Evolutionary conservation across 495 filamentous ascomycete species (phyloP).

Genomic region (Paragyromitra xinjiangensis): DNA sequence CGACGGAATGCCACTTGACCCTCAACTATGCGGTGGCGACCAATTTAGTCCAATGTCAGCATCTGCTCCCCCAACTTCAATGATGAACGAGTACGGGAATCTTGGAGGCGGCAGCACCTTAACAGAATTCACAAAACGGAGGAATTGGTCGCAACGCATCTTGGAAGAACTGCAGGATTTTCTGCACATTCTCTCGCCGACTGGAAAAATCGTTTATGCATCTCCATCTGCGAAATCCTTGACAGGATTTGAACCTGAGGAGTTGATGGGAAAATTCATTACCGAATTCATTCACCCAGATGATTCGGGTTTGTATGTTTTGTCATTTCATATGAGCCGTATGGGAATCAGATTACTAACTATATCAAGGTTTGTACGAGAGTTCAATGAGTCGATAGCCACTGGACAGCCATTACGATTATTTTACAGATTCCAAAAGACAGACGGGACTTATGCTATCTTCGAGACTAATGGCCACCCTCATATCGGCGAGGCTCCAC

Average conservation of each 20-base stretch:
- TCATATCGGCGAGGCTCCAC: conserved; percentile 73
- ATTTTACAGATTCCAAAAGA: conserved; percentile 87
- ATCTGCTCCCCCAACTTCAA: conserved; percentile 52
- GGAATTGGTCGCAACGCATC: conserved; percentile 88
- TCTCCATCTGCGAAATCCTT: conserved; percentile 81
- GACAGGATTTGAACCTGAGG: conserved; percentile 75
- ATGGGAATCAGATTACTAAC: conserved; percentile 28
- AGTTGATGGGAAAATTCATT: conserved; percentile 78
- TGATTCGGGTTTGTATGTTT: conserved; percentile 72
- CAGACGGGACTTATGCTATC: conserved; percentile 76
- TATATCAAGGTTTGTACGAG: conserved; percentile 69
- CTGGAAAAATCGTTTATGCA: conserved; percentile 82
- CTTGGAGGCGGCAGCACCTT: conserved; percentile 69
- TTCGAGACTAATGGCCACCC: conserved; percentile 93
- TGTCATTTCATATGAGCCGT: conserved; percentile 6
- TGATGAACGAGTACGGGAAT: conserved; percentile 56
- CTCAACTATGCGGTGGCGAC: conserved; percentile 54
- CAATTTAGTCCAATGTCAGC: conserved; percentile 54
- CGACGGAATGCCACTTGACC: conserved; percentile 54
- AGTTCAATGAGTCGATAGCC: conserved; percentile 93
- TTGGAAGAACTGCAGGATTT: conserved; percentile 91
- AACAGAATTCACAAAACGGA: conserved; percentile 82
- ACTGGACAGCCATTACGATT: conserved; percentile 78
- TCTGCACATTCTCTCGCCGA: conserved; percentile 82
- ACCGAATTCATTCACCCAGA: conserved; percentile 86